phyloP scores from a whole-genome alignment of 352 stramenopile species.

The Achlya hypogyna region DNA sequence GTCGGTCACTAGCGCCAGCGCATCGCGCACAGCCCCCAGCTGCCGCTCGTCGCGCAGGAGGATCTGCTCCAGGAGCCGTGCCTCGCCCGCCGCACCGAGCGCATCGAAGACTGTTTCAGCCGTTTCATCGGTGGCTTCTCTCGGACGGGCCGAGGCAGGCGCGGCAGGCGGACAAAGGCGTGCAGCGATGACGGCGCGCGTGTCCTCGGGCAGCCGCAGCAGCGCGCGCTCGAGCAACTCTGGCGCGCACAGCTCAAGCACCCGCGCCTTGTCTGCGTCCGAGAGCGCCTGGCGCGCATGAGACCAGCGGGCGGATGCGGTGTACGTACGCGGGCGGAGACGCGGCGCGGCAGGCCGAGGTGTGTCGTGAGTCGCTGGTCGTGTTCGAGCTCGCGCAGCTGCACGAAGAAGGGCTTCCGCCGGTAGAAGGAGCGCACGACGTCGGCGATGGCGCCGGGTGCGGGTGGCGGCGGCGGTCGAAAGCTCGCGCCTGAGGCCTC shows the following conservation, averaged over 20 bases:
- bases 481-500: background rate
- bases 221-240: slow-evolving; percentile 7
- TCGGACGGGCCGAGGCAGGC: too few species aligned
- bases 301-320: background rate
- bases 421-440: slow-evolving; percentile 49
- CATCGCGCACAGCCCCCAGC: background rate
- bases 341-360: background rate
- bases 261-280: slow-evolving; percentile 12
- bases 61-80: background rate
- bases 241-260: slow-evolving; percentile 14
- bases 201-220: slow-evolving; percentile 5
- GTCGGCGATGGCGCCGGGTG: slow-evolving; percentile 32
- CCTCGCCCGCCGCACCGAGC: background rate
- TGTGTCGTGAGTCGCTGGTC: slow-evolving; percentile 10
- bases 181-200: too few species aligned
- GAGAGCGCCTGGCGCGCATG: background rate
- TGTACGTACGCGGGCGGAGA: background rate
- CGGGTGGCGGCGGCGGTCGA: background rate
- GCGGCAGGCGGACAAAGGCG: too few species aligned
- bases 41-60: slow-evolving; percentile 4
- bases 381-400: slow-evolving; percentile 39
- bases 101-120: too few species aligned
- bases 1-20: background rate
- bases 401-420: slow-evolving; percentile 63
- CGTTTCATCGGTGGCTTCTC: too few species aligned